These are phyloP conservation scores for Yueomyces sp. DNA, from an alignment of 805 yeast species.

Conservation along the genomic window DNA sequence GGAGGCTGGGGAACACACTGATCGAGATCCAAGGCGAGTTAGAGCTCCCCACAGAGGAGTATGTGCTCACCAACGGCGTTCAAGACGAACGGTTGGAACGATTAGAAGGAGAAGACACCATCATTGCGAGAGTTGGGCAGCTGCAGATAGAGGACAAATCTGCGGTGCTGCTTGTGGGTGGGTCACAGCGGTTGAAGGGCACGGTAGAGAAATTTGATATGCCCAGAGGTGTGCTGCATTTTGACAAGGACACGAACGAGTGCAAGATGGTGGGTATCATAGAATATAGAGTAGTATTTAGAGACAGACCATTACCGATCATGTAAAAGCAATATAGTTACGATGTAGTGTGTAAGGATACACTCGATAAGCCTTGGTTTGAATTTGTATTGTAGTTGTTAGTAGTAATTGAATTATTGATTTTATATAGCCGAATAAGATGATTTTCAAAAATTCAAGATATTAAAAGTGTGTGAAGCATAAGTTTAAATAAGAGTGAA, in stretches of 20 bases:
- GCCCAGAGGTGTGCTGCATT: constrained; percentile 50
- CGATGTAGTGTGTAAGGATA: too few species aligned
- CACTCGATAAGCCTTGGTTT: too few species aligned
- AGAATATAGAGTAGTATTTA: constrained; percentile 44
- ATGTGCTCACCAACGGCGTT: too few species aligned
- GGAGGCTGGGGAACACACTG: constrained; percentile 35
- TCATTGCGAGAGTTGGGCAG: constrained; percentile 14
- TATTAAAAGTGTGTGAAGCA: too few species aligned
- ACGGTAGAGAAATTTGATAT: constrained; percentile 41
- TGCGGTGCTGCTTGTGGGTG: constrained; percentile 52
- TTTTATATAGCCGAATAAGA: too few species aligned
- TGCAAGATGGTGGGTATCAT: constrained; percentile 49
- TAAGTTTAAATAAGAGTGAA: too few species aligned
- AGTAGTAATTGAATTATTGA: too few species aligned
- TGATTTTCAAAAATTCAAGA: too few species aligned
- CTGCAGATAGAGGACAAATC: constrained; percentile 18
- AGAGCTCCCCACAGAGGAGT: constrained; percentile 28
- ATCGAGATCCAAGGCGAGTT: constrained; percentile 68
- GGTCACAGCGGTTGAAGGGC: constrained; percentile 58
- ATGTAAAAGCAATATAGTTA: constrained; percentile 32
- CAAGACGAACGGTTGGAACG: constrained; percentile 7
- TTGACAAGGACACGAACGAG: constrained; percentile 20
- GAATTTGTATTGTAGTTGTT: too few species aligned
- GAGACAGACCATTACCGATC: constrained; percentile 61
- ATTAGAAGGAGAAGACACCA: constrained; percentile 1